Percentiles rank a stretch among this genome's conserved stretches.
Conservation (phyloP, 1,139 yeast species). For the Candida mesenterica region DNA sequence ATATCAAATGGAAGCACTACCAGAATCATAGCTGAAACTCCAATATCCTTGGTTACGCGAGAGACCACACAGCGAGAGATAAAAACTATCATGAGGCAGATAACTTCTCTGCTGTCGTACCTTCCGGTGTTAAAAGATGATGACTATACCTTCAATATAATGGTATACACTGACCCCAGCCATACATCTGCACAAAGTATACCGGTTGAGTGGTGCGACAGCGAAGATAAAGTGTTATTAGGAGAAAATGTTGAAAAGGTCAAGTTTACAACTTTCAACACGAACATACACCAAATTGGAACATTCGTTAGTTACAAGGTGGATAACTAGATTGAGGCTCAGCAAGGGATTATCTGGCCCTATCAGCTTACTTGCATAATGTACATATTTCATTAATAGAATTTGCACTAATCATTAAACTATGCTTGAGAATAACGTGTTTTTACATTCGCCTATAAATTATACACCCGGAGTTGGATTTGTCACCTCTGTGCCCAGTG, state of each 20-base stretch:
- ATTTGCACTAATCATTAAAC: too few species aligned
- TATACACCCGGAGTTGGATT: too few species aligned
- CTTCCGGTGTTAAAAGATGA: constrained; percentile 70
- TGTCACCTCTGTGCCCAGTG: too few species aligned
- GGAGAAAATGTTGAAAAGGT: constrained; percentile 64
- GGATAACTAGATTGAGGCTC: constrained; percentile 9
- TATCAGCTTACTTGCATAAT: too few species aligned
- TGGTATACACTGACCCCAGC: constrained; percentile 78
- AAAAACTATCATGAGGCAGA: constrained; percentile 82
- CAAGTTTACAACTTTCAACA: constrained; percentile 65
- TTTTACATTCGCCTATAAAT: too few species aligned
- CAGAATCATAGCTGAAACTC: too few species aligned
- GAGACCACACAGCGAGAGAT: constrained; percentile 69
- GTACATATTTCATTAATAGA: too few species aligned
- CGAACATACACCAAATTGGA: constrained; percentile 69
- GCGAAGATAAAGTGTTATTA: constrained; percentile 57
- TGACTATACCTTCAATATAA: constrained; percentile 77
- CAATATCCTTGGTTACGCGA: constrained; percentile 26
- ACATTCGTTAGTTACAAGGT: constrained; percentile 71
- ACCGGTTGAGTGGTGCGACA: constrained; percentile 86
- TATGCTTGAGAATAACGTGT: too few species aligned
- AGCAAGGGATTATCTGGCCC: not conserved
- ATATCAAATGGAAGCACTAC: constrained; percentile 4
- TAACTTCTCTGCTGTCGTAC: constrained; percentile 84
- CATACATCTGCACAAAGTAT: constrained; percentile 50